Percentiles rank a stretch among this genome's conserved stretches.
phyloP scores from a whole-genome alignment of 2,329 filamentous ascomycete genomes.

The Pseudogymnoascus sp. region DNA sequence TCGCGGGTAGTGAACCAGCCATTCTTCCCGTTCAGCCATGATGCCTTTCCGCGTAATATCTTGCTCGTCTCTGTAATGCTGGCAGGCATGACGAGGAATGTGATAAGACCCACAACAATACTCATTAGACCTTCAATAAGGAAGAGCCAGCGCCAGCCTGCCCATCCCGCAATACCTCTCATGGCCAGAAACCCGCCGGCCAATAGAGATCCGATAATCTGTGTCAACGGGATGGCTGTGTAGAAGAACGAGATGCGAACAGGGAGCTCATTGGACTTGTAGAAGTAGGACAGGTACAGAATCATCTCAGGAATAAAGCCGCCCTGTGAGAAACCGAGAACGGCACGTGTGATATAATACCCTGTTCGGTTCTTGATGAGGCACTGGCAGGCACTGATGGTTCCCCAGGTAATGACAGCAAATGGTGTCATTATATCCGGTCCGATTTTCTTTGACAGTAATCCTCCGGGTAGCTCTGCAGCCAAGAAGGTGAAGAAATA shows the following conservation, averaged over 20 bases:
- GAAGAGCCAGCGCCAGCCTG: constrained; percentile 50
- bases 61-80: constrained; percentile 50
- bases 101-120: constrained; percentile 43
- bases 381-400: constrained; percentile 38
- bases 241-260: constrained; percentile 16
- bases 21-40: constrained; percentile 46
- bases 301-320: constrained; percentile 20
- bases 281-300: constrained; percentile 16
- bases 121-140: constrained; percentile 36
- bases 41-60: constrained; percentile 27
- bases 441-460: constrained; percentile 49
- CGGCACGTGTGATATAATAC: constrained; percentile 8
- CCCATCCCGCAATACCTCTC: constrained; percentile 42
- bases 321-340: constrained; percentile 15
- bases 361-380: constrained; percentile 26
- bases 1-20: constrained; percentile 57
- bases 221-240: constrained; percentile 1
- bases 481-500: constrained; percentile 46
- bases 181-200: constrained; percentile 47
- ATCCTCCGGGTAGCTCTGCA: constrained; percentile 53
- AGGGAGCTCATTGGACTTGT: constrained; percentile 16
- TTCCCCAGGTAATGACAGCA: constrained; percentile 42
- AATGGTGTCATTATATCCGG: constrained; percentile 43
- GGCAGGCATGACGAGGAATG: constrained; percentile 48
- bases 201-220: constrained; percentile 42